Base-by-base conservation (phyloP, 108 stramenopile species). In the Mayamaea pseudoterrestris region DNA sequence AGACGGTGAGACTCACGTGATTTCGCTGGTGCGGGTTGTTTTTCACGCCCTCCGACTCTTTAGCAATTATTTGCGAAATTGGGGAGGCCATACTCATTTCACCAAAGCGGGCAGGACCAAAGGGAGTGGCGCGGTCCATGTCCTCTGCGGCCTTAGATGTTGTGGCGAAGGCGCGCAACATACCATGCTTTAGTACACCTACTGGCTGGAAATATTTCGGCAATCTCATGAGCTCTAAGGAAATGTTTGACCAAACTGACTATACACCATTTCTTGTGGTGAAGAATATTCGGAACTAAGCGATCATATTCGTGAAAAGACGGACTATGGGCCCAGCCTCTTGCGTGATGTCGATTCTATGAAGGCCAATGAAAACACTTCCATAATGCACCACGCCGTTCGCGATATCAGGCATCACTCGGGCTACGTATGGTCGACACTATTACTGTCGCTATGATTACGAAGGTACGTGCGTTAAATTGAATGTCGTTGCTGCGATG, bases 201-300 rank as follows among this genome's bases (percentile, higher is more conserved):
- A 99, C 99, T 31, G 99, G 99, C 24, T 99, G 99, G 99, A 99
- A 99, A 68, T 99, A 93, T 71, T 99, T 99, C 66, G 97, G 97
- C 11, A 99, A 98, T 61, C 61, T 97, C 18, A 99, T 99, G 99
- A 87, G 91, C 50, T 90, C 90, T 27, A 91, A 91, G 53, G 94
- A 86, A 49, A 72, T 80, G 44, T 91, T 90, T 48, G 74, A 58
- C 17, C 72, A 76, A 23, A 62, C 54, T 30, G 86, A 97, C 58
- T 96, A 92, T 57, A 82, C 80, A 5, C 99, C 99, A 0, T 93
- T 99, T 44, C 71, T 99, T 99, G 99, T 63, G 99, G 99, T 0
- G 99, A 99, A 58, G 99, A 99, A 73, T 91, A 20, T 99, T 99
- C 61, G 99, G 99, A 27, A 98, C 97, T 13, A 43, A 85, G 82